Evolutionary conservation across 1,139 yeast species (phyloP).

Genomic region (Lizanozyma gosingica): DNA sequence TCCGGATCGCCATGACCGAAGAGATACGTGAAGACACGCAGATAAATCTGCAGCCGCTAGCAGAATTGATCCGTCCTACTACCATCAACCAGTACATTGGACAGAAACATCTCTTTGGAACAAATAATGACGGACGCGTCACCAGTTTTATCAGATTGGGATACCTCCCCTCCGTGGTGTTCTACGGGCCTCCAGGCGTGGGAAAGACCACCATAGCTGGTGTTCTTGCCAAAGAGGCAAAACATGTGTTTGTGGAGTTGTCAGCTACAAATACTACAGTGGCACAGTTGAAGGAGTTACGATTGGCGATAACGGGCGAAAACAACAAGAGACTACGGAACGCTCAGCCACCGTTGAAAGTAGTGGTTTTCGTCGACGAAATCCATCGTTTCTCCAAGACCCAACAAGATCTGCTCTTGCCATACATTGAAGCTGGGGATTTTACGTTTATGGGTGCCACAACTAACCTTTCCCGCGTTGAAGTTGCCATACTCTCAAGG

Average conservation of each 20-base stretch:
- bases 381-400: constrained; percentile 85
- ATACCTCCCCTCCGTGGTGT: constrained; percentile 69
- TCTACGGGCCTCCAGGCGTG: constrained; percentile 97
- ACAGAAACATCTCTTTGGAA: constrained; percentile 73
- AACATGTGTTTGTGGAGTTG: constrained; percentile 64
- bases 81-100: constrained; percentile 74
- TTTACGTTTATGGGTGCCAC: constrained; percentile 85
- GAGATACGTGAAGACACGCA: too few species aligned
- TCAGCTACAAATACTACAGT: constrained; percentile 81
- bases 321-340: constrained; percentile 24
- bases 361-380: constrained; percentile 84
- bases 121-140: constrained; percentile 56
- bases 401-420: constrained; percentile 80
- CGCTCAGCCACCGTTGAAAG: constrained; percentile 19
- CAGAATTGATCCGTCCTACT: constrained; percentile 78
- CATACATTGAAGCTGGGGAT: constrained; percentile 61
- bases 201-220: constrained; percentile 81
- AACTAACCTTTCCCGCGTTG: constrained; percentile 24
- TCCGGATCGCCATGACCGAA: too few species aligned
- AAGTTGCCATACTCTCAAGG: neutral
- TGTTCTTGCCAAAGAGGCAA: constrained; percentile 47
- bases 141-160: constrained; percentile 48
- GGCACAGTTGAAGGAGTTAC: constrained; percentile 57
- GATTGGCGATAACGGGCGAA: constrained; percentile 28
- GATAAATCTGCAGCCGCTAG: constrained; percentile 48